These are phyloP conservation scores for Hansfordia pulvinata DNA, from an alignment of 2,329 filamentous ascomycete species.

Conservation along the genomic window DNA sequence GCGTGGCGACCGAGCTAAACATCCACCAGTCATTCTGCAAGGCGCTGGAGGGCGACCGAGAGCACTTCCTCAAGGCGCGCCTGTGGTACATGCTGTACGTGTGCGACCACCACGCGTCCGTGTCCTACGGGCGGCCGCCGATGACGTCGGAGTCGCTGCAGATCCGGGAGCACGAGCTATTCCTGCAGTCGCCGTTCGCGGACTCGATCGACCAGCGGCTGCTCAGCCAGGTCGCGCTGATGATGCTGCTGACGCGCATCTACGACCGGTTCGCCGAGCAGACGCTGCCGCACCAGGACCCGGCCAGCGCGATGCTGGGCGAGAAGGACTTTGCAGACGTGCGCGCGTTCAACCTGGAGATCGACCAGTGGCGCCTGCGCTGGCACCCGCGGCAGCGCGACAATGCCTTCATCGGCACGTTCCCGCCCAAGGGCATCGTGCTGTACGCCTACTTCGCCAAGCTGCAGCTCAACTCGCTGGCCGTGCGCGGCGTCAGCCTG, in stretches of 20 bases:
- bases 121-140: slow-evolving; percentile 30
- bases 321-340: no score
- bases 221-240: slow-evolving; percentile 7
- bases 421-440: slow-evolving; percentile 16
- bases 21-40: slow-evolving; percentile 38
- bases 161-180: slow-evolving; percentile 2
- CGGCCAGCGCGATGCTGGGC: no score
- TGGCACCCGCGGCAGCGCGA: slow-evolving; percentile 10
- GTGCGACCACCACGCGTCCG: slow-evolving; percentile 53
- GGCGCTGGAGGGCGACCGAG: slow-evolving; percentile 26
- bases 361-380: slow-evolving; percentile 10
- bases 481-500: slow-evolving; percentile 11
- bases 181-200: slow-evolving; percentile 4
- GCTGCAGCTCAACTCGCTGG: slow-evolving; percentile 18
- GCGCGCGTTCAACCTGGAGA: slow-evolving; percentile 7
- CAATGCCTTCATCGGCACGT: slow-evolving; percentile 17
- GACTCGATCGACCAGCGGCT: slow-evolving; percentile 6
- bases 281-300: no score
- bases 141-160: slow-evolving; percentile 5
- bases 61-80: slow-evolving; percentile 39
- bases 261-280: slow-evolving; percentile 6
- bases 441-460: slow-evolving; percentile 20
- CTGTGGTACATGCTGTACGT: slow-evolving; percentile 53
- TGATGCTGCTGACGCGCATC: slow-evolving; percentile 5
- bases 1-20: slow-evolving; percentile 43